Percentiles rank a stretch among this genome's conserved stretches.
Conservation (phyloP, 345 rosid species). For the Boechera retrofracta region DNA sequence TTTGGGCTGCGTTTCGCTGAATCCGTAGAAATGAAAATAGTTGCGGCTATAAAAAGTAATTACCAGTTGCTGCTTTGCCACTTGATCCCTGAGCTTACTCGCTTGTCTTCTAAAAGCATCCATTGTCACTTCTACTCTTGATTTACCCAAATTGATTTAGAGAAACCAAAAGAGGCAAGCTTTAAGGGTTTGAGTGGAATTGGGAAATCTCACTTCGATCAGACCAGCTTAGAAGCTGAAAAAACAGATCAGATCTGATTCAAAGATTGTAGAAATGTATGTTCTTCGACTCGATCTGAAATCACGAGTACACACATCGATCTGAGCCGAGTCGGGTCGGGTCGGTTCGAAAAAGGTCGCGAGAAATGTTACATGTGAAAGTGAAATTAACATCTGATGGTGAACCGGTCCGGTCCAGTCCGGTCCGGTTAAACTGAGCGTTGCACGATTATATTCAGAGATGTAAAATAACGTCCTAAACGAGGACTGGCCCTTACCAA, state of each 20-base stretch:
- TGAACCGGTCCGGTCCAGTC: constrained; percentile 14
- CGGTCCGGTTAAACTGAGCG: neutral
- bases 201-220: neutral
- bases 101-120: constrained; percentile 95
- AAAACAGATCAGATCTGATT: constrained; percentile 41
- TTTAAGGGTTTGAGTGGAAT: constrained; percentile 1
- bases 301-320: constrained; percentile 26
- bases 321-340: neutral
- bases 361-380: neutral
- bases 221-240: constrained; percentile 23
- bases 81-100: constrained; percentile 91
- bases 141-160: neutral
- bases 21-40: neutral
- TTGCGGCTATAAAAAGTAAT: neutral
- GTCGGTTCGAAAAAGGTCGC: constrained; percentile 26
- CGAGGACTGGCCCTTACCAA: no score
- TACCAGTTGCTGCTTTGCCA: constrained; percentile 83
- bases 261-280: constrained; percentile 2
- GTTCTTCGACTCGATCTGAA: constrained; percentile 32
- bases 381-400: neutral
- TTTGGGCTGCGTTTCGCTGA: neutral
- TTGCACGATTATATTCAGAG: no score
- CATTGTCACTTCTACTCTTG: constrained; percentile 48
- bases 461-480: no score
- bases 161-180: neutral